These are phyloP conservation scores for Daldinia concentrica DNA, from an alignment of 495 filamentous ascomycete species.

Conservation along the genomic window DNA sequence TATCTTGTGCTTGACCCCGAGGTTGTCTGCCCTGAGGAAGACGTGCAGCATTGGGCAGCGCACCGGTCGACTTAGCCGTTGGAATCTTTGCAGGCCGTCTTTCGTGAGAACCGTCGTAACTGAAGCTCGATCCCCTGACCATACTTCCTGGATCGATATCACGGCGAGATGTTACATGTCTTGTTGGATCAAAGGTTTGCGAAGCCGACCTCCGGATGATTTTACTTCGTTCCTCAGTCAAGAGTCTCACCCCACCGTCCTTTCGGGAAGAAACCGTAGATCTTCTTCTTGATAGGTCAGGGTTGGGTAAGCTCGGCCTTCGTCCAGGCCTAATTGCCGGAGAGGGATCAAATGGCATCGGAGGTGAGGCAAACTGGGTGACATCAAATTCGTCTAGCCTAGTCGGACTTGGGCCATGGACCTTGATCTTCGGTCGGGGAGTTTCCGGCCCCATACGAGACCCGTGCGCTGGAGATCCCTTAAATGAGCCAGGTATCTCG, in stretches of 20 bases:
- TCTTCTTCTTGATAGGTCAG: slow-evolving; percentile 21
- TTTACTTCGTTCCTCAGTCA: slow-evolving; percentile 1
- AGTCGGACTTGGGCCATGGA: slow-evolving; percentile 37
- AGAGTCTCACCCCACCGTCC: neutral
- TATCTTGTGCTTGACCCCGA: slow-evolving; percentile 13
- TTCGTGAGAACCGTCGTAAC: slow-evolving; percentile 23
- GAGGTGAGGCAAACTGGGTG: slow-evolving; percentile 36
- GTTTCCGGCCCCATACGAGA: slow-evolving; percentile 25
- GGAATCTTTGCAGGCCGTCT: neutral
- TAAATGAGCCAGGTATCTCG: slow-evolving; percentile 39
- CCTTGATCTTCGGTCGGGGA: slow-evolving; percentile 30
- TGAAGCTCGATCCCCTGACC: slow-evolving; percentile 13
- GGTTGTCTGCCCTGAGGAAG: slow-evolving; percentile 9
- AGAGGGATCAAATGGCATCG: slow-evolving; percentile 28
- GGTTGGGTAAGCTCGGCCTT: slow-evolving; percentile 8
- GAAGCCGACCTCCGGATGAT: slow-evolving; percentile 2
- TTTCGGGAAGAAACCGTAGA: neutral
- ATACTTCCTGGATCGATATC: slow-evolving; percentile 1
- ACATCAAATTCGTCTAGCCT: slow-evolving; percentile 20
- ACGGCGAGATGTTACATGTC: slow-evolving; percentile 5
- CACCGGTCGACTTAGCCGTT: slow-evolving; percentile 1
- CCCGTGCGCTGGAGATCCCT: neutral
- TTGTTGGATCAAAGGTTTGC: slow-evolving; percentile 15
- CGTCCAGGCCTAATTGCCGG: slow-evolving; percentile 4
- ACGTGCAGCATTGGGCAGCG: slow-evolving; percentile 5